Conservation (phyloP, 768 basidiomycete genomes). For the Rhizopogon vesiculosus region DNA sequence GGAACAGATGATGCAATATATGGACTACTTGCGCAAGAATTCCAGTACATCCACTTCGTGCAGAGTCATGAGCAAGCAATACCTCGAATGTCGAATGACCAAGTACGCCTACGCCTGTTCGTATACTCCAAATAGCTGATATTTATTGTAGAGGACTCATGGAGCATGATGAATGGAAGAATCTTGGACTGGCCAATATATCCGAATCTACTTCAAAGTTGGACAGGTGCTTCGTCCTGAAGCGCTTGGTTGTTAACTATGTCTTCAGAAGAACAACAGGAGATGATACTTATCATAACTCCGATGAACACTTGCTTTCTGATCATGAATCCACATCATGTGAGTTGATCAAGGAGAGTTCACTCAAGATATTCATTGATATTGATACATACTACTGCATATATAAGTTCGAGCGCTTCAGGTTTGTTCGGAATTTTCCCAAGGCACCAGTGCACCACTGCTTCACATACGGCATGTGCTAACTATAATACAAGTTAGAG, state of each 20-base stretch:
- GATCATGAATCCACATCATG: background rate
- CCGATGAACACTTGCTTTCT: background rate
- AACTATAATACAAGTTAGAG: too few species aligned
- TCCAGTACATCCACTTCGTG: conserved; percentile 72
- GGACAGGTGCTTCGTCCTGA: background rate
- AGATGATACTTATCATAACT: background rate
- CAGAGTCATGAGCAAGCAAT: conserved; percentile 66
- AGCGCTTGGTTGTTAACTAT: background rate
- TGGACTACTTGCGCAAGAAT: conserved; percentile 73
- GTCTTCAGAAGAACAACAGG: background rate
- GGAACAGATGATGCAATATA: conserved; percentile 74
- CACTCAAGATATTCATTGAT: background rate
- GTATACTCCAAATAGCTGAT: background rate
- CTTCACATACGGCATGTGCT: too few species aligned
- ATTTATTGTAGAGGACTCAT: conserved; percentile 64
- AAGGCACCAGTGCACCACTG: too few species aligned
- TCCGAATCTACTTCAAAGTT: background rate
- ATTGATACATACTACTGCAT: too few species aligned
- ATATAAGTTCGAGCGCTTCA: too few species aligned
- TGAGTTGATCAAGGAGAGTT: background rate
- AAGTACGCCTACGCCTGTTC: conserved; percentile 46
- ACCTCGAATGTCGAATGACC: conserved; percentile 86
- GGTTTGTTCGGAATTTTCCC: too few species aligned
- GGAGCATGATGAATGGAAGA: conserved; percentile 84
- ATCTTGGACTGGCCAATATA: conserved; percentile 70